A percentile compares a stretch with the other conserved stretches of the same genome.
Evolutionary conservation across 1,284 basidiomycete species (phyloP).

Genomic region (Puccinia coronata): DNA sequence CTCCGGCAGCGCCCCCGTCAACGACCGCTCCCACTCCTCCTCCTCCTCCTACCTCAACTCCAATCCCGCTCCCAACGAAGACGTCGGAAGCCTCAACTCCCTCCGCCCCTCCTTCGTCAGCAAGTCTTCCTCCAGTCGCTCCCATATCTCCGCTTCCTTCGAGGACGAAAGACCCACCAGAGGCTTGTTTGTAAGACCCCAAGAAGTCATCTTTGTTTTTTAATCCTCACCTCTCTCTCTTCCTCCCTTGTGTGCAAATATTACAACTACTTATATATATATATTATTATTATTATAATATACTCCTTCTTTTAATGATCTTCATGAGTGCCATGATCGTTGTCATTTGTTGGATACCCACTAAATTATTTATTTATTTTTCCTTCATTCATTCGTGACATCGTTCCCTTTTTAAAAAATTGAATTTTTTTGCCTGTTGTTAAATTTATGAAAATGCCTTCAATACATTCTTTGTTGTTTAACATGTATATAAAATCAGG

Average conservation of each 20-base stretch:
- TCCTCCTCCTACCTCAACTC: background rate
- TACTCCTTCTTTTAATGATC: no score
- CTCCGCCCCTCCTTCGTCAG: slow-evolving; percentile 29
- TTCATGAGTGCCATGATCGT: no score
- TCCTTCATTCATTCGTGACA: no score
- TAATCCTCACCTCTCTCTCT: background rate
- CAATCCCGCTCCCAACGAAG: background rate
- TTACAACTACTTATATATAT: no score
- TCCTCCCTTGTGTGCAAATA: background rate
- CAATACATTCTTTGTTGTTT: no score
- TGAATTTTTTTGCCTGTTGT: no score
- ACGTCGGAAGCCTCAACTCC: background rate
- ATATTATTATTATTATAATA: no score
- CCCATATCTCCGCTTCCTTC: background rate
- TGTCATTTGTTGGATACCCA: no score
- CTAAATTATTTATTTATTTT: no score
- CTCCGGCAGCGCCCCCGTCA: slow-evolving; percentile 4
- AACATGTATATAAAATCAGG: no score
- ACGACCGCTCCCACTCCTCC: slow-evolving; percentile 4
- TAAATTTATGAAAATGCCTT: no score
- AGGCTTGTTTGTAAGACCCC: slow-evolving; percentile 49
- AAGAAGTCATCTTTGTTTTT: slow-evolving; percentile 50
- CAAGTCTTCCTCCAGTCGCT: slow-evolving; percentile 8
- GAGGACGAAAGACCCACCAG: slow-evolving; percentile 36
- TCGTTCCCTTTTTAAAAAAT: no score